phyloP scores from a whole-genome alignment of 148 eudicot genomes.

The Beta vulgaris region DNA sequence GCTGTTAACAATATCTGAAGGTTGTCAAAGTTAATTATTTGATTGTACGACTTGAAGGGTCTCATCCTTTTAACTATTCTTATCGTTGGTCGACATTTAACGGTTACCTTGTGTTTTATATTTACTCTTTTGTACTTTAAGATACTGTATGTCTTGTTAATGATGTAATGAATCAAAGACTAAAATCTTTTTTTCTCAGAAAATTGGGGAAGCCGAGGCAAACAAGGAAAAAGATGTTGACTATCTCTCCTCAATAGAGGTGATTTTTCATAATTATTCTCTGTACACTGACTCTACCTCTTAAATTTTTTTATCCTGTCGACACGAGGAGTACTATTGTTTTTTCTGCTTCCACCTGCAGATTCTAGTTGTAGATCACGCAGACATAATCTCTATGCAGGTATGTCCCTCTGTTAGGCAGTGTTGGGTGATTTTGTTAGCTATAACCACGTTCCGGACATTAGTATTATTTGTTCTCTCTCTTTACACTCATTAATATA shows the following conservation, averaged over 20 bases:
- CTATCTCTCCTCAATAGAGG: slow-evolving; percentile 97
- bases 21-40: not conserved
- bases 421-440: not conserved
- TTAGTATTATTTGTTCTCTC: not conserved
- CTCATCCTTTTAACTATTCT: not conserved
- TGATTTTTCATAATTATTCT: slow-evolving; percentile 14
- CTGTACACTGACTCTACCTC: not conserved
- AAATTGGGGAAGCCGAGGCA: slow-evolving; percentile 71
- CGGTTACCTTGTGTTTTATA: not conserved
- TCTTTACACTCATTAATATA: slow-evolving; percentile 2
- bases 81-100: not conserved
- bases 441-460: slow-evolving; percentile 18
- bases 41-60: not conserved
- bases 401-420: slow-evolving; percentile 31
- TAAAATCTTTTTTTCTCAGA: slow-evolving; percentile 42
- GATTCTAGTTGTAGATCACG: slow-evolving; percentile 89
- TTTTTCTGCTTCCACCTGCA: slow-evolving; percentile 29
- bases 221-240: slow-evolving; percentile 81
- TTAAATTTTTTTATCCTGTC: not conserved
- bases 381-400: slow-evolving; percentile 96
- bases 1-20: not conserved
- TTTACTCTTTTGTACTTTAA: not conserved
- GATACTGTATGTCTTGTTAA: not conserved
- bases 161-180: not conserved
- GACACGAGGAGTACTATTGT: not conserved